phyloP scores from a whole-genome alignment of 129 eudicot species.

The Tanacetum coccineum region DNA sequence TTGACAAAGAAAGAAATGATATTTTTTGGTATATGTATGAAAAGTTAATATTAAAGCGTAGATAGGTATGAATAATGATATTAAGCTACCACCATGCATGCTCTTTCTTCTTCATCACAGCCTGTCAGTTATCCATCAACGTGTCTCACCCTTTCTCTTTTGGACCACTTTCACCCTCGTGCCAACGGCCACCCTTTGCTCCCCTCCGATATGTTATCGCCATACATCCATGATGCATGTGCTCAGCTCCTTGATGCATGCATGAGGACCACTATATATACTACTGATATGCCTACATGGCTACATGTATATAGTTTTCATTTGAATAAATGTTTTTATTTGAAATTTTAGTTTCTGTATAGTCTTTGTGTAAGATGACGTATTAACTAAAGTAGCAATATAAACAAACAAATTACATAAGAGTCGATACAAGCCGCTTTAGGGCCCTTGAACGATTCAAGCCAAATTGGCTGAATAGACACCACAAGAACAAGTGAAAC shows the following conservation, averaged over 20 bases:
- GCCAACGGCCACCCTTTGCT: constrained; percentile 20
- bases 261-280: too few relatives aligned
- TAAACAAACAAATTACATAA: too few relatives aligned
- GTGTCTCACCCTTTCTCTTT: constrained; percentile 4
- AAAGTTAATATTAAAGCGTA: constrained; percentile 1
- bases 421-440: too few relatives aligned
- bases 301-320: too few relatives aligned
- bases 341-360: too few relatives aligned
- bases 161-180: constrained; percentile 20
- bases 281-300: too few relatives aligned
- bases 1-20: not conserved
- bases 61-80: constrained; percentile 7
- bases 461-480: too few relatives aligned
- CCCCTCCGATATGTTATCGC: not conserved
- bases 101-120: constrained; percentile 13
- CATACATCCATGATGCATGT: not conserved
- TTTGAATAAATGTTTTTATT: too few relatives aligned
- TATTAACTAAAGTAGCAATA: too few relatives aligned
- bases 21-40: constrained; percentile 11
- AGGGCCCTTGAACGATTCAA: too few relatives aligned
- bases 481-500: too few relatives aligned
- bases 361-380: too few relatives aligned
- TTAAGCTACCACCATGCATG: constrained; percentile 20
- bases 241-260: not conserved
- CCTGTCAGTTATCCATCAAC: constrained; percentile 21